Conservation (phyloP, 2,329 filamentous ascomycete species). For the Fusarium sulawesiense region DNA sequence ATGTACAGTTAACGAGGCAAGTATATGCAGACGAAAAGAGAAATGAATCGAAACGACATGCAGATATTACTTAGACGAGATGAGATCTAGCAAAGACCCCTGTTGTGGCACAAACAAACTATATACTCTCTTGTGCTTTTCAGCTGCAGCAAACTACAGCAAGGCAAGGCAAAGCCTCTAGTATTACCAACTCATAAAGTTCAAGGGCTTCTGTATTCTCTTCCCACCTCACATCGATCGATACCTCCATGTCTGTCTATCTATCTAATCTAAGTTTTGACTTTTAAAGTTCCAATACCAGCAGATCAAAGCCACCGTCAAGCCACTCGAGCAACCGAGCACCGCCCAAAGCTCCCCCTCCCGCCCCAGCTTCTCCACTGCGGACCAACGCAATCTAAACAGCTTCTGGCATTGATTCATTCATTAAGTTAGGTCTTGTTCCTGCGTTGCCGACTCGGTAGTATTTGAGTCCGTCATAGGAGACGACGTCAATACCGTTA, state of each 20-base stretch:
- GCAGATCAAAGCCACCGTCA: slow-evolving; percentile 28
- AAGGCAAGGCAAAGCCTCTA: neutral
- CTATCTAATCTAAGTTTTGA: slow-evolving; percentile 4
- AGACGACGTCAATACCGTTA: neutral
- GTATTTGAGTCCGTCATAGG: neutral
- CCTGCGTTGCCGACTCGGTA: slow-evolving; percentile 3
- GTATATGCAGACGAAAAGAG: slow-evolving; percentile 2
- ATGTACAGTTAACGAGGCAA: neutral
- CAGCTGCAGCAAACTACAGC: neutral
- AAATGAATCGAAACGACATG: slow-evolving; percentile 24
- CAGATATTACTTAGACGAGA: slow-evolving; percentile 15
- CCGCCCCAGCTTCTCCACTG: slow-evolving; percentile 9
- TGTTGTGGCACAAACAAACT: neutral
- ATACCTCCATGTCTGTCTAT: neutral
- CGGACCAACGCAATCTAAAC: slow-evolving; percentile 7
- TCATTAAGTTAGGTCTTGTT: neutral
- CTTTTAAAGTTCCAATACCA: slow-evolving; percentile 13
- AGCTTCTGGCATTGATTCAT: slow-evolving; percentile 7
- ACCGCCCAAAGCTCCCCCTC: neutral
- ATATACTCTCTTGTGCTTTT: neutral
- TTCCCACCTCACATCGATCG: neutral
- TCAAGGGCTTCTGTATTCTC: neutral
- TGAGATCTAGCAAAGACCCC: slow-evolving; percentile 1
- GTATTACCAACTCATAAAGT: slow-evolving; percentile 1
- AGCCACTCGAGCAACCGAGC: slow-evolving; percentile 18